These are phyloP conservation scores for Fusarium euwallaceae DNA, from an alignment of 2,329 filamentous ascomycete genomes.

Conservation along the genomic window DNA sequence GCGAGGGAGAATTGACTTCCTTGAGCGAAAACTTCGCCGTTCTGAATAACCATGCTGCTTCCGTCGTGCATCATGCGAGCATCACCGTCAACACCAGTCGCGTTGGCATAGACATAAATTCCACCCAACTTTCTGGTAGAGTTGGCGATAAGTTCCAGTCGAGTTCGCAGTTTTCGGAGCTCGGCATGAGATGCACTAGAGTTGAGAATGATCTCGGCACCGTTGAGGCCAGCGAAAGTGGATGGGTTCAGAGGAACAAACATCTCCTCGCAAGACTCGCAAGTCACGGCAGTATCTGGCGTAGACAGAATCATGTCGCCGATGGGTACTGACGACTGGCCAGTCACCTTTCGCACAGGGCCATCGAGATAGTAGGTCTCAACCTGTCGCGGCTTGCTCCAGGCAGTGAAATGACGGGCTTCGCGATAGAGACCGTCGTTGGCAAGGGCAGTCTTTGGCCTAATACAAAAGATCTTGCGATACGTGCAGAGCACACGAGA, in stretches of 20 bases:
- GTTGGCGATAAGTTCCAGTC: constrained; percentile 74
- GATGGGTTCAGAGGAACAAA: constrained; percentile 16
- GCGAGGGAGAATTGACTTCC: constrained; percentile 72
- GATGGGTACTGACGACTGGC: constrained; percentile 53
- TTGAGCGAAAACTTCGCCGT: constrained; percentile 62
- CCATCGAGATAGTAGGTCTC: constrained; percentile 42
- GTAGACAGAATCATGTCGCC: constrained; percentile 45
- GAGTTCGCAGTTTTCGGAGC: constrained; percentile 71
- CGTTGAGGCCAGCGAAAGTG: constrained; percentile 54
- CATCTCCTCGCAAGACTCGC: not conserved
- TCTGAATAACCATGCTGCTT: constrained; percentile 66
- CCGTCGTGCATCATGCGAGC: constrained; percentile 57
- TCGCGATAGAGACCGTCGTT: not conserved
- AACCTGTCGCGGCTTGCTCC: constrained; percentile 28
- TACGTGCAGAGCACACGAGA: constrained; percentile 49
- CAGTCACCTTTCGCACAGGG: constrained; percentile 48
- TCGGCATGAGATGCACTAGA: constrained; percentile 74
- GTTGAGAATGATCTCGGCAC: constrained; percentile 79
- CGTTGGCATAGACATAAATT: constrained; percentile 61
- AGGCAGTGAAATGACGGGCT: not conserved
- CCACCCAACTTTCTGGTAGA: constrained; percentile 73
- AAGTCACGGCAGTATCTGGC: not conserved
- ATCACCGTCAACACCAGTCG: constrained; percentile 21
- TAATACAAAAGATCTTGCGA: constrained; percentile 33
- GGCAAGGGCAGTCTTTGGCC: constrained; percentile 48